Base-by-base conservation (phyloP, 768 basidiomycete genomes). In the Podaxis mareebaensis region DNA sequence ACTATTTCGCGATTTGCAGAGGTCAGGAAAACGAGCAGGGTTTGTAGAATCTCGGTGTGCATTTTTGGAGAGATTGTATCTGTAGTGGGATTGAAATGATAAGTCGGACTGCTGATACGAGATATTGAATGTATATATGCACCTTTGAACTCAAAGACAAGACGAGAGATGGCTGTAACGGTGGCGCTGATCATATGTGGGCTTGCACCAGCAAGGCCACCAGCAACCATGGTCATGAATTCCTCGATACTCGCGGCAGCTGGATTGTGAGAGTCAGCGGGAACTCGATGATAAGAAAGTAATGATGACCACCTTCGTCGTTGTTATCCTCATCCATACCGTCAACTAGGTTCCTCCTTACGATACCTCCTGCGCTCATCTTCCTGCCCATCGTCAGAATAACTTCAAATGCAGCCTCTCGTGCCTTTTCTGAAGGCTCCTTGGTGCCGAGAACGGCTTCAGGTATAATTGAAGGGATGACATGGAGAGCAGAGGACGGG, bases 141-240 rank as follows among this genome's bases (percentile, higher is more conserved):
- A 95, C 96, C 89, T 83, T 91, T 95, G 80, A 96, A 99, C 76
- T 99, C 97, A 72, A 98, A 99, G 17, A 98, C 82, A 12, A 99
- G 81, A 24, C 97, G 86, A 2, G 96, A 96, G 59, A 99, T 87
- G 0, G 95, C 93, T 5, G 95, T 98, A 58, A 99, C 88, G 1
- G 94, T 93, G 1, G 97, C 97, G 71, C 95, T 96, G 73, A 99
- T 96, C 95, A 97, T 99, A 72, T 99, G 97, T 0, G 96, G 95
- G 11, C 87, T 92, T 13, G 92, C 89, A 22, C 94, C 96, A 8
- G 95, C 95, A 53, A 99, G 77, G 62, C 97, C 97, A 67, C 95
- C 96, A 40, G 93, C 93, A 30, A 98, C 80, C 96, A 99, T 99
- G 3, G 92, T 99, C 79, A 99, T 81, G 73, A 92, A 99, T 73